Evolutionary conservation across 495 filamentous ascomycete genomes (phyloP), one percentile per base, ranked within the genome.

Genomic region (Polyplosphaeria fusca): DNA sequence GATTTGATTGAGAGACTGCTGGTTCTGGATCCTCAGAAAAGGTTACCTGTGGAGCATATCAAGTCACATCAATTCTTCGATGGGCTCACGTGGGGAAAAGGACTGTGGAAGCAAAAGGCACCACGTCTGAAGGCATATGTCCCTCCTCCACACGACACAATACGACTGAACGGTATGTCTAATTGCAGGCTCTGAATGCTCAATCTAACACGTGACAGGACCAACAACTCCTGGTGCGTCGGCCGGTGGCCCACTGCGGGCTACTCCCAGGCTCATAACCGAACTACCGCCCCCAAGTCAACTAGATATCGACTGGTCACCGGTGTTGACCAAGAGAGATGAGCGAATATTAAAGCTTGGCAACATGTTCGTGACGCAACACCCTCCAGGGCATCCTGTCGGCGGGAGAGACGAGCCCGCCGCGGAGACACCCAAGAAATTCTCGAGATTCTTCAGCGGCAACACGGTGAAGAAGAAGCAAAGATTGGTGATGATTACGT

Each of bases 261-360:
- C 82, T 22, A 84, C 89, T 19, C 85, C 91, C 11, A 80, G 91
- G 55, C 82, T 96, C 37, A 93, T 97, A 52, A 97, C 94, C 1
- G 94, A 99, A 68, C 77, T 99, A 23, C 91, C 94, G 1, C 91
- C 94, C 26, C 94, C 94, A 9, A 95, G 87, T 52, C 94, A 99
- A 69, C 77, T 99, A 14, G 94, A 99, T 70, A 95, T 99, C 53
- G 94, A 97, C 72, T 99, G 94, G 94, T 96, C 92, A 1, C 94
- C 94, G 7, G 94, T 99, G 2, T 73, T 99, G 49, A 95, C 88
- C 26, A 85, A 82, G 52, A 82, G 80, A 52, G 96, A 96, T 65
- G 94, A 99, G 74, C 79, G 94, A 44, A 99, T 99, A 51, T 69
- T 99, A 55, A 96, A 95, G 67, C 77, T 99, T 22, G 94, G 94